Evolutionary conservation across 805 yeast species (phyloP).

Genomic region (Saturnispora dispora): DNA sequence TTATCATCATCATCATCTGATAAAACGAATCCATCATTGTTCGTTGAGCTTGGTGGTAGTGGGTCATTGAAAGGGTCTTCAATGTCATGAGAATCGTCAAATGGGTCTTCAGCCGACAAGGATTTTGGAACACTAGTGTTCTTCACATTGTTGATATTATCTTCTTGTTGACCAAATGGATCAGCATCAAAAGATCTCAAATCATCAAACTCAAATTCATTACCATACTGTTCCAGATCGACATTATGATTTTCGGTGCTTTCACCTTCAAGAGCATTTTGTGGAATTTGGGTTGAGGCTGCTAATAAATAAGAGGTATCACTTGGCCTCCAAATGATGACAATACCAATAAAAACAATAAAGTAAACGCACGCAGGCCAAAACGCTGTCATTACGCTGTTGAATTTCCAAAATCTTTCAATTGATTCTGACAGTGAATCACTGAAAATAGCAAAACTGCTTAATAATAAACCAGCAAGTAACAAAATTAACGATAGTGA

Average conservation of each 20-base stretch:
- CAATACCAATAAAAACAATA: conserved; percentile 70
- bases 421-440: conserved; percentile 69
- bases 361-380: conserved; percentile 92
- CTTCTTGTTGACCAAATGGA: conserved; percentile 21
- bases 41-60: conserved; percentile 15
- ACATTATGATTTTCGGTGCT: conserved; percentile 18
- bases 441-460: conserved; percentile 62
- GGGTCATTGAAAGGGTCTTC: conserved; percentile 13
- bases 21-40: conserved; percentile 20
- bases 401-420: conserved; percentile 85
- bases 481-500: conserved; percentile 63
- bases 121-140: conserved; percentile 1
- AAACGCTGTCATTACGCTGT: conserved; percentile 83
- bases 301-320: conserved; percentile 92
- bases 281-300: conserved; percentile 85
- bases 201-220: conserved; percentile 53
- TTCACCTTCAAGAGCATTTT: conserved; percentile 33
- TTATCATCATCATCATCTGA: conserved; percentile 27
- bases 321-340: conserved; percentile 96
- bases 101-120: conserved; percentile 21
- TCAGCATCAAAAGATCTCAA: conserved; percentile 36
- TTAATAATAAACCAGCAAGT: conserved; percentile 59
- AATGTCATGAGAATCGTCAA: conserved; percentile 21
- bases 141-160: neutral
- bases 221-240: conserved; percentile 32